phyloP scores from a whole-genome alignment of 257 asterid genomes.

The Solanum appendiculatum region DNA sequence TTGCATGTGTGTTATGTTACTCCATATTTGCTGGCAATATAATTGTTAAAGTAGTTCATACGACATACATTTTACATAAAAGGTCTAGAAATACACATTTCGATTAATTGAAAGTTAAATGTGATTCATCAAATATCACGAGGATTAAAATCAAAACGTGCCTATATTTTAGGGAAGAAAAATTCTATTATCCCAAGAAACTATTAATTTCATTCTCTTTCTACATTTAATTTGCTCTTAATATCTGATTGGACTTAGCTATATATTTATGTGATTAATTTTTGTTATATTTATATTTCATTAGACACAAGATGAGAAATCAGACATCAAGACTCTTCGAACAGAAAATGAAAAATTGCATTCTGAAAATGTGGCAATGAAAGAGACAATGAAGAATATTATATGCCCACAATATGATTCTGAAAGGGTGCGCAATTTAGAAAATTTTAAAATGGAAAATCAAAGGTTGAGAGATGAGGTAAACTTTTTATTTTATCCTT shows the following conservation, averaged over 20 bases:
- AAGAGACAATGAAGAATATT: conserved; percentile 28
- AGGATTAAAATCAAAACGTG: too few relatives aligned
- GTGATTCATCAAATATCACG: too few relatives aligned
- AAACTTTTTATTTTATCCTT: neutral
- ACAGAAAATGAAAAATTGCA: conserved; percentile 37
- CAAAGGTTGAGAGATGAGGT: conserved; percentile 46
- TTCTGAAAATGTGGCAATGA: conserved; percentile 40
- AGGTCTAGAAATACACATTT: too few relatives aligned
- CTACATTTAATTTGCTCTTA: neutral
- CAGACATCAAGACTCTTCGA: conserved; percentile 30
- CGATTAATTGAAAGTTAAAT: too few relatives aligned
- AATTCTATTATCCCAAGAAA: neutral
- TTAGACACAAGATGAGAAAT: conserved; percentile 23
- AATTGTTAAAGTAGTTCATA: neutral
- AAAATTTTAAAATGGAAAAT: conserved; percentile 37
- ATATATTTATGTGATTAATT: neutral
- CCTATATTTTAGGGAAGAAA: too few relatives aligned
- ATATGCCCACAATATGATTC: conserved; percentile 27
- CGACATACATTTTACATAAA: neutral
- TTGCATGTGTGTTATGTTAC: neutral
- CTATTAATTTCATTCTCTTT: too few relatives aligned
- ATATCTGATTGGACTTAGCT: neutral
- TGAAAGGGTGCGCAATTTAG: conserved; percentile 21
- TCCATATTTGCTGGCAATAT: neutral
- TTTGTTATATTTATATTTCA: neutral